These are phyloP conservation scores for Salvia splendens DNA, from an alignment of 257 asterid genomes.

Conservation along the genomic window DNA sequence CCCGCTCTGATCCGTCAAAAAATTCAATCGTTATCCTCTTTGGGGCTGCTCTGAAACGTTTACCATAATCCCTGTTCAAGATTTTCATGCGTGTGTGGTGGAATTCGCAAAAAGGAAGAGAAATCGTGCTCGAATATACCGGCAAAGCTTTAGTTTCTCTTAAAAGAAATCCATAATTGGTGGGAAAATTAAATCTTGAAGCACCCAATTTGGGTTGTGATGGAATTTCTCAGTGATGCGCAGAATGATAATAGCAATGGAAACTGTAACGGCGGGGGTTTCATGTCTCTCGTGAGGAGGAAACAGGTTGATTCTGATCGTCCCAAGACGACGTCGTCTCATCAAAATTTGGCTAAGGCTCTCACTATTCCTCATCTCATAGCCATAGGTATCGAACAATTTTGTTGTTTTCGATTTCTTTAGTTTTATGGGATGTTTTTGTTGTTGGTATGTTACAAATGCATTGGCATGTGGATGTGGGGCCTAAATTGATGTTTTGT, in stretches of 20 bases:
- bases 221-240: slow-evolving; percentile 48
- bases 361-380: slow-evolving; percentile 77
- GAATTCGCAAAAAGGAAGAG: not conserved
- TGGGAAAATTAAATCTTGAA: slow-evolving; percentile 33
- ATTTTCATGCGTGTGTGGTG: slow-evolving; percentile 26
- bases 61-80: slow-evolving; percentile 26
- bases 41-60: slow-evolving; percentile 27
- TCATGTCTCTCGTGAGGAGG: slow-evolving; percentile 74
- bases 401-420: not conserved
- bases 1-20: not conserved
- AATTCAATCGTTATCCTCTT: slow-evolving; percentile 31
- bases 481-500: slow-evolving; percentile 13
- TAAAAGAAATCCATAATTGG: slow-evolving; percentile 7
- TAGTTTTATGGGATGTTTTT: not conserved
- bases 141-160: not conserved
- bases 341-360: slow-evolving; percentile 66
- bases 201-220: slow-evolving; percentile 33
- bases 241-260: slow-evolving; percentile 46
- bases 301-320: slow-evolving; percentile 82
- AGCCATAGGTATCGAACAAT: slow-evolving; percentile 55
- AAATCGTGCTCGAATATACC: not conserved
- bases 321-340: slow-evolving; percentile 45
- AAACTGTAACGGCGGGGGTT: slow-evolving; percentile 43
- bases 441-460: slow-evolving; percentile 1
- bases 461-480: slow-evolving; percentile 16